Conservation (phyloP, 106 monocot species). For the Dendrobium chrysotoxum region DNA sequence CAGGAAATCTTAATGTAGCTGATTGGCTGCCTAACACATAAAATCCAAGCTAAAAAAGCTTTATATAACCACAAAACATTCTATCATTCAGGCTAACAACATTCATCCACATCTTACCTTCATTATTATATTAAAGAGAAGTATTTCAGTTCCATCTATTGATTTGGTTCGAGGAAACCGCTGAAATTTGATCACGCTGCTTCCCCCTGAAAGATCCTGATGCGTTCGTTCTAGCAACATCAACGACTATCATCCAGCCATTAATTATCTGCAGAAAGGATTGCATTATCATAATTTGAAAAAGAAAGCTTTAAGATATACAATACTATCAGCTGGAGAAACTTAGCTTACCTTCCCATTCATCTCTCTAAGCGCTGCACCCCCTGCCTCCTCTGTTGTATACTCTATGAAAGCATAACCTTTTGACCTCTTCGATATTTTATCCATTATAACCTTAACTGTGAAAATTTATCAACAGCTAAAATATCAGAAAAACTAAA, state of each 20-base stretch:
- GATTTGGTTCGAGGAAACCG: not conserved
- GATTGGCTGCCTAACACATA: not conserved
- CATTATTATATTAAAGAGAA: no score
- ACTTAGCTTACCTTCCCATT: slow-evolving; percentile 72
- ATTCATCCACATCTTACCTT: no score
- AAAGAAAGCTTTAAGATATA: not conserved
- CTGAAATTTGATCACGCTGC: not conserved
- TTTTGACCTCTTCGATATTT: slow-evolving; percentile 95
- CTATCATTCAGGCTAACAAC: no score
- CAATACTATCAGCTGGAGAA: not conserved
- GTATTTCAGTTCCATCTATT: not conserved
- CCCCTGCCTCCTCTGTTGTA: slow-evolving; percentile 81
- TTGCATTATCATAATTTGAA: not conserved
- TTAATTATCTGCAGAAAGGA: slow-evolving; percentile 72
- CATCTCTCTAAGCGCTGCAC: slow-evolving; percentile 88
- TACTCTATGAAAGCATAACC: slow-evolving; percentile 97
- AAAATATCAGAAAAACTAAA: not conserved
- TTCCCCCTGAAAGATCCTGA: slow-evolving; percentile 13
- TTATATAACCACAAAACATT: no score
- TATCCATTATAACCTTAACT: slow-evolving; percentile 98
- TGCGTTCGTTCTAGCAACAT: slow-evolving; percentile 71
- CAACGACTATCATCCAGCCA: slow-evolving; percentile 99
- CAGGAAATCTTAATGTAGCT: not conserved
- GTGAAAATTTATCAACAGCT: slow-evolving; percentile 8
- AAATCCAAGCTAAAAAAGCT: not conserved